Evolutionary conservation across 2,329 filamentous ascomycete species (phyloP).

Genomic region (Monosporascus sp.): DNA sequence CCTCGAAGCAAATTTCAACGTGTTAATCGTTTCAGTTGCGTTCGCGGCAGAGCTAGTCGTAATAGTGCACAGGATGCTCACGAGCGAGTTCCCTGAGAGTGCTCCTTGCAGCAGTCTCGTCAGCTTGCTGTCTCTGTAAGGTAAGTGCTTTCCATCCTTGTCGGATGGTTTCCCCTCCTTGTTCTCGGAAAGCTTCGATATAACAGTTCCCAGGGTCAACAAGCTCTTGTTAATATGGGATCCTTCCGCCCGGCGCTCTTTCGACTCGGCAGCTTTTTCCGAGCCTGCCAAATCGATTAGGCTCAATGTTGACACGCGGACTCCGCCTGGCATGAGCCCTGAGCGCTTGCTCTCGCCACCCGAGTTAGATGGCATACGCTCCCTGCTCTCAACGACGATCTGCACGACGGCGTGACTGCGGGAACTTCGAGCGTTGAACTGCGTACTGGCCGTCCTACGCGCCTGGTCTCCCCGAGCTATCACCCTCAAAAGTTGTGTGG

Average conservation of each 20-base stretch:
- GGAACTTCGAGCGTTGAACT: conserved; percentile 94
- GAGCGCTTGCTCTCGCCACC: conserved; percentile 59
- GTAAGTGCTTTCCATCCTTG: conserved; percentile 86
- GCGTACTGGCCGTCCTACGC: conserved; percentile 84
- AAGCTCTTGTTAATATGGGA: conserved; percentile 99
- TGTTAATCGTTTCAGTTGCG: conserved; percentile 86
- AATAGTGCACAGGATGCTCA: conserved; percentile 96
- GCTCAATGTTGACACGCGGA: conserved; percentile 90
- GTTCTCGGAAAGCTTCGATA: conserved; percentile 82
- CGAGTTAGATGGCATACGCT: conserved; percentile 61
- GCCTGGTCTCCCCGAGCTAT: conserved; percentile 93
- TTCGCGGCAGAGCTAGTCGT: conserved; percentile 70
- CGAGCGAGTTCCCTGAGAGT: conserved; percentile 85
- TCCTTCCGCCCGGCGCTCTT: conserved; percentile 88
- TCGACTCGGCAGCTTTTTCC: conserved; percentile 90
- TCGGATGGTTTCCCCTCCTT: conserved; percentile 69
- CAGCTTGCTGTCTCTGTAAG: conserved; percentile 95
- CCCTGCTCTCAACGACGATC: conserved; percentile 95
- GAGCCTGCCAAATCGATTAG: conserved; percentile 95
- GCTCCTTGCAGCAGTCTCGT: conserved; percentile 89
- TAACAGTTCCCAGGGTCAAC: conserved; percentile 90
- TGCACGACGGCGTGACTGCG: conserved; percentile 98
- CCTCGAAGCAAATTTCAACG: conserved; percentile 90
- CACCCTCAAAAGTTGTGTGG: conserved; percentile 87
- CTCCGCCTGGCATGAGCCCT: conserved; percentile 73